Conservation (phyloP, 345 rosid genomes). For the Leavenworthia alabamica region DNA sequence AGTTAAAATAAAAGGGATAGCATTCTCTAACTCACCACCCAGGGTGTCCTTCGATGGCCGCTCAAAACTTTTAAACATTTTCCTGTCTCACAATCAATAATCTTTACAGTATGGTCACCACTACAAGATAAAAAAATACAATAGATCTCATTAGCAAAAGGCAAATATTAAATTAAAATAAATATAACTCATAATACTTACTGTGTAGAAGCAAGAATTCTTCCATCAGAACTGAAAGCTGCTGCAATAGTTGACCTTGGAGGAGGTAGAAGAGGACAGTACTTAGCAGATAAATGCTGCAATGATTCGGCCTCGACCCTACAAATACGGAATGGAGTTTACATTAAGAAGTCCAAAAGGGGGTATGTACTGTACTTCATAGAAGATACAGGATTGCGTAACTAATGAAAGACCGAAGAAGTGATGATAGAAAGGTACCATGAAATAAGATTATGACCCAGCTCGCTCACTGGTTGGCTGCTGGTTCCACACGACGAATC, state of each 20-base stretch:
- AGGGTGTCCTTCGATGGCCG: conserved; percentile 95
- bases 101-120: conserved; percentile 95
- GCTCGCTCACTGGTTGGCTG: conserved; percentile 48
- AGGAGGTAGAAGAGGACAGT: conserved; percentile 85
- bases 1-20: not conserved
- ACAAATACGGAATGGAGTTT: conserved; percentile 4
- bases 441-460: conserved; percentile 60
- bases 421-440: conserved; percentile 40
- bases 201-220: conserved; percentile 89
- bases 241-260: conserved; percentile 99
- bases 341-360: not conserved
- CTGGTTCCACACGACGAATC: conserved; percentile 29
- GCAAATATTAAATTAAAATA: not conserved
- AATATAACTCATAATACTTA: conserved; percentile 27
- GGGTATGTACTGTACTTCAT: not conserved
- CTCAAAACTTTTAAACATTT: conserved; percentile 83
- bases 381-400: not conserved
- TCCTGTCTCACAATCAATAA: conserved; percentile 85
- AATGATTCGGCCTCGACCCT: conserved; percentile 90
- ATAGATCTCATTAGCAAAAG: conserved; percentile 17
- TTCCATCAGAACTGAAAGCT: conserved; percentile 92
- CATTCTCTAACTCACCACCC: conserved; percentile 75
- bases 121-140: conserved; percentile 34
- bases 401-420: conserved; percentile 5
- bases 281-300: conserved; percentile 70